These are phyloP conservation scores for Hemisphaericaspora lyxosophila DNA, from an alignment of 1,139 yeast genomes.

Conservation along the genomic window DNA sequence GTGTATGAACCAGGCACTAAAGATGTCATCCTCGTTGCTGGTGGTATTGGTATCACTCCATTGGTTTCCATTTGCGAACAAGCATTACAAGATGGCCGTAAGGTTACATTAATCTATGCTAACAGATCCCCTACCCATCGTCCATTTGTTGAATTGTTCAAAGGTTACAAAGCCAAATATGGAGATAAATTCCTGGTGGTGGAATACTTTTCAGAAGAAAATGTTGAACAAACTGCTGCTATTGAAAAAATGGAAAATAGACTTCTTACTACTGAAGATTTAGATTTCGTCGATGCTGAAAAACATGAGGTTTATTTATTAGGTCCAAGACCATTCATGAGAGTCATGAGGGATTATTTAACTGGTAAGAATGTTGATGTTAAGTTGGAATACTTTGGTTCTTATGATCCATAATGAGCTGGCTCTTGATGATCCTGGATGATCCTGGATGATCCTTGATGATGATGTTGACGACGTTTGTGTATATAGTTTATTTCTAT, in stretches of 20 bases:
- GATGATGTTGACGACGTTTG: too few species aligned
- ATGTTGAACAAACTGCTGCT: slow-evolving; percentile 5
- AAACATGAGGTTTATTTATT: slow-evolving; percentile 27
- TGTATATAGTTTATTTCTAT: too few species aligned
- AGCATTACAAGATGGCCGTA: slow-evolving; percentile 27
- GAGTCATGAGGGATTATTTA: slow-evolving; percentile 20
- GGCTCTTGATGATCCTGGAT: too few species aligned
- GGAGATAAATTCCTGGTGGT: slow-evolving; percentile 18
- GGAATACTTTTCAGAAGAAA: slow-evolving; percentile 21
- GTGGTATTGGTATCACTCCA: slow-evolving; percentile 74
- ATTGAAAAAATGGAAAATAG: slow-evolving; percentile 14
- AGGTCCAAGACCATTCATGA: slow-evolving; percentile 40
- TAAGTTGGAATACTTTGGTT: slow-evolving; percentile 17
- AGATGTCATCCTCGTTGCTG: slow-evolving; percentile 48
- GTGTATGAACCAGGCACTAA: slow-evolving; percentile 29
- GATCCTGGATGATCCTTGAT: too few species aligned
- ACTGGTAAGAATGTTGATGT: slow-evolving; percentile 11
- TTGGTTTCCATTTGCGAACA: slow-evolving; percentile 50
- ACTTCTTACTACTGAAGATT: slow-evolving; percentile 15
- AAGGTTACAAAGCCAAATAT: slow-evolving; percentile 17
- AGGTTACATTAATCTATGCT: slow-evolving; percentile 31
- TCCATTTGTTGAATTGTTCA: slow-evolving; percentile 30
- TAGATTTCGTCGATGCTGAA: slow-evolving; percentile 15
- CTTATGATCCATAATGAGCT: slow-evolving; percentile 8
- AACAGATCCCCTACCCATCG: slow-evolving; percentile 23